phyloP scores from a whole-genome alignment of 1,139 yeast genomes.

The Suhomyces kunorum region DNA sequence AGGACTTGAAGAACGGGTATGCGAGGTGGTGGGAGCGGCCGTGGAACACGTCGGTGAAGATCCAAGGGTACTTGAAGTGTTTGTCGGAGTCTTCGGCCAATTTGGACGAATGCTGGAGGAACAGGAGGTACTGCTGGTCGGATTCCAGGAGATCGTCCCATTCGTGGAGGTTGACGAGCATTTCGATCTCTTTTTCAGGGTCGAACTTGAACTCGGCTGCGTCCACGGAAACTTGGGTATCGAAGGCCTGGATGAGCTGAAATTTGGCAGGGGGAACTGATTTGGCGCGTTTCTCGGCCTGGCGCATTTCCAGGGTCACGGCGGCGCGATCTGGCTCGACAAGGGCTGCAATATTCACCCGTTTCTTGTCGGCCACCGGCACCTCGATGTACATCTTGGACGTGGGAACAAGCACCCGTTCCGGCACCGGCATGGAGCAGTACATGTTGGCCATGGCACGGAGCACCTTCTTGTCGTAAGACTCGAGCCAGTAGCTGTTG shows the following conservation, averaged over 20 bases:
- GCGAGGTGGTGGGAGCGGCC: conserved; percentile 51
- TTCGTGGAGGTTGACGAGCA: conserved; percentile 24
- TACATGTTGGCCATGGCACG: conserved; percentile 41
- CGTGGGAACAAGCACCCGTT: conserved; percentile 28
- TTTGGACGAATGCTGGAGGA: conserved; percentile 32
- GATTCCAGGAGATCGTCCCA: conserved; percentile 18
- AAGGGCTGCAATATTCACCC: conserved; percentile 23
- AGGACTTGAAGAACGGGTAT: conserved; percentile 48
- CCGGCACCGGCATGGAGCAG: conserved; percentile 36
- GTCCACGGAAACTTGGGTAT: conserved; percentile 19
- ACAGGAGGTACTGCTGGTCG: conserved; percentile 30
- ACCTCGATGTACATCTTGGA: conserved; percentile 31
- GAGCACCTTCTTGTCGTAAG: conserved; percentile 34
- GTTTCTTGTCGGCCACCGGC: conserved; percentile 31
- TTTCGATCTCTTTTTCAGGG: conserved; percentile 32
- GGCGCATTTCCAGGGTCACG: conserved; percentile 1
- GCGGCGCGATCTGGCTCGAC: conserved; percentile 4
- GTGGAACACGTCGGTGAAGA: conserved; percentile 38
- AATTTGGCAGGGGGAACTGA: conserved; percentile 12
- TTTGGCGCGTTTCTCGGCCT: conserved; percentile 1
- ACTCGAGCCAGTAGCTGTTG: conserved; percentile 40
- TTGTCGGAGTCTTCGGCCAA: conserved; percentile 33
- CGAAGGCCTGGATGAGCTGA: conserved; percentile 13
- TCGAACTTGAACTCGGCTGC: conserved; percentile 36
- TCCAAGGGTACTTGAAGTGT: conserved; percentile 51